Evolutionary conservation across 192 early-diverging fungal species (phyloP), one percentile per base, ranked within the genome.

Genomic region (Entomortierella parvispora): DNA sequence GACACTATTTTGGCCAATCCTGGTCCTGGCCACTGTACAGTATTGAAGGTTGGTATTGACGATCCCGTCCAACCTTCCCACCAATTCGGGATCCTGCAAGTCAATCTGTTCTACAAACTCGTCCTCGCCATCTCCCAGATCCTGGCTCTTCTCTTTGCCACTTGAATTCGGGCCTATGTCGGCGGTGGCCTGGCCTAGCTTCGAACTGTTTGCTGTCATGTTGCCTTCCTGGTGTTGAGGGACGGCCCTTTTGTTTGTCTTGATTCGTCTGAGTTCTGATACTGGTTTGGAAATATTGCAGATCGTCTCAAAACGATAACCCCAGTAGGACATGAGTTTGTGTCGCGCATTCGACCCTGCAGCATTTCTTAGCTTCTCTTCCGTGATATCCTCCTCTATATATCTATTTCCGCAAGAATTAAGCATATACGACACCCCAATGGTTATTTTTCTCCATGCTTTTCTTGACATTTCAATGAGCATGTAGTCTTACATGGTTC

Each of bases 31-130:
- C 23, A 99, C 91, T 6, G 91, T 88, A 71, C 95, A 96, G 80
- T 92, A 99, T 82, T 99, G 96, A 6, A 87, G 59, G 62, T 96
- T 91, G 7, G 92, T 96, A 62, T 97, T 89, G 14, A 93, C 93
- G 17, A 83, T 75, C 44, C 70, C 80, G 29, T 31, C 54, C 2
- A 84, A 51, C 22, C 91, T 65, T 1, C 61, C 62, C 20, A 66
- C 49, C 45, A 92, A 58, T 50, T 79, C 83, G 4, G 77, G 77
- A 47, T 85, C 80, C 58, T 82, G 66, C 5, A 68, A 44, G 18
- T 71, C 54, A 0, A 80, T 65, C 43, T 80, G n/a, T 31, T 62
- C 63, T 23, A 49, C 23, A 3, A 53, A 25, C 2, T 48, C 37
- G 4, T 20, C 15, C 33, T 42, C 33, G 1, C 32, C 25, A n/a